These are phyloP conservation scores for Ailanthus altissimus DNA, from an alignment of 345 rosid genomes.

Conservation along the genomic window DNA sequence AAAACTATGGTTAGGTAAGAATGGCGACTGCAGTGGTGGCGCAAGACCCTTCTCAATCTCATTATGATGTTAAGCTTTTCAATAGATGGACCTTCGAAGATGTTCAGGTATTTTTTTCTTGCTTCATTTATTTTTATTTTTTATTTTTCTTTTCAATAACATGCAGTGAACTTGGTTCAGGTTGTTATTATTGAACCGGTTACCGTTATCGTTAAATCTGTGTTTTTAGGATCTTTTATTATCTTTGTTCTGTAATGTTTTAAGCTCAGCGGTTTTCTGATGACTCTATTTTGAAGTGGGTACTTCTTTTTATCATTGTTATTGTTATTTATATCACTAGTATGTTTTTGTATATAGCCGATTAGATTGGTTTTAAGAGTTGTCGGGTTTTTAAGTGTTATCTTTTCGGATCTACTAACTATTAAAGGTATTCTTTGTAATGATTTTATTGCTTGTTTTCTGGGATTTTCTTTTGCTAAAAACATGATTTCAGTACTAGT, in stretches of 20 bases:
- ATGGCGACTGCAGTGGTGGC: conserved; percentile 32
- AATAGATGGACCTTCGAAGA: conserved; percentile 85
- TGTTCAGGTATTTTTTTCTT: conserved; percentile 44
- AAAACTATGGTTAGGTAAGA: too few relatives aligned
- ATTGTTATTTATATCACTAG: too few relatives aligned
- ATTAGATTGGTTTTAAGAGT: too few relatives aligned
- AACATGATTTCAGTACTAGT: too few relatives aligned
- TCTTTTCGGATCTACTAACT: too few relatives aligned
- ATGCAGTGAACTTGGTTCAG: background rate
- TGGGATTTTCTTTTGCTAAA: too few relatives aligned
- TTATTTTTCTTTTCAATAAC: background rate
- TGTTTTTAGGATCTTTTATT: background rate
- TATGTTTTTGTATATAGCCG: too few relatives aligned
- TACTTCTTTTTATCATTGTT: background rate
- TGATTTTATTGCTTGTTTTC: too few relatives aligned
- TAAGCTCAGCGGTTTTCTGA: background rate
- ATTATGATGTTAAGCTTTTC: conserved; percentile 75
- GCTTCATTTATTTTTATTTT: background rate
- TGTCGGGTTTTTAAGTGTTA: too few relatives aligned
- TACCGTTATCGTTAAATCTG: background rate
- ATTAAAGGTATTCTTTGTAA: too few relatives aligned
- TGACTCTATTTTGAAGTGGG: background rate
- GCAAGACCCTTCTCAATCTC: conserved; percentile 23
- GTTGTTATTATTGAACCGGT: background rate
- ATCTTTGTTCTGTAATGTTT: too few relatives aligned